Conservation (phyloP, 352 stramenopile genomes). For the Globisporangium lucens region DNA sequence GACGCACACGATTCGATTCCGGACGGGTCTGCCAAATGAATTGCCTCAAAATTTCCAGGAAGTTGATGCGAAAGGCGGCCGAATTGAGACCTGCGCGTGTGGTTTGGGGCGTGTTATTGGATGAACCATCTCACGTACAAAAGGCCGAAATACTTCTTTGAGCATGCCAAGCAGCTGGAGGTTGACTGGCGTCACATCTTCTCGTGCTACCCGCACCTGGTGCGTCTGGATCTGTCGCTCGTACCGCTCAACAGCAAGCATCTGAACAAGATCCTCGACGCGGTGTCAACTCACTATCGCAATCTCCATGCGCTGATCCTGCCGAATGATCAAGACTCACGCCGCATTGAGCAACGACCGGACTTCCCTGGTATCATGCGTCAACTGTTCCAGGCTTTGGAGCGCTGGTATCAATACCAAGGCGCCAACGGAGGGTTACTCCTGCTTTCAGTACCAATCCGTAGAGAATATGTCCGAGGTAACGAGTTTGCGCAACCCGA, state of each 20-base stretch:
- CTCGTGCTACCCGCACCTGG: neutral
- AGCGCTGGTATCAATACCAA: no score
- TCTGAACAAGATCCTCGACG: slow-evolving; percentile 7
- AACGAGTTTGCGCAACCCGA: no score
- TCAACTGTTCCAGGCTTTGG: no score
- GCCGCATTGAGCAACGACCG: no score
- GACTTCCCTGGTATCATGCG: no score
- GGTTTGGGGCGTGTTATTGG: neutral
- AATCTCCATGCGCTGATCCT: neutral
- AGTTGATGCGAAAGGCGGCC: neutral
- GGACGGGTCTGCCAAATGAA: neutral
- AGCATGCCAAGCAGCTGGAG: neutral
- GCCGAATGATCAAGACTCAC: no score
- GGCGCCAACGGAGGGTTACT: no score
- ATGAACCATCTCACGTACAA: no score
- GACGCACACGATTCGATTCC: neutral
- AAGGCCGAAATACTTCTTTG: neutral
- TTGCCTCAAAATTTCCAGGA: neutral
- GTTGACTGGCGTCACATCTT: slow-evolving; percentile 21
- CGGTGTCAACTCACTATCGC: slow-evolving; percentile 9
- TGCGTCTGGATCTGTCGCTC: slow-evolving; percentile 15
- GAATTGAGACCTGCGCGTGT: neutral
- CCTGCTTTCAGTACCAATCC: no score
- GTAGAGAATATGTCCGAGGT: no score
- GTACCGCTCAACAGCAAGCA: slow-evolving; percentile 17